phyloP scores from a whole-genome alignment of 768 basidiomycete genomes.

The Rhodotorula sphaerocarpa region DNA sequence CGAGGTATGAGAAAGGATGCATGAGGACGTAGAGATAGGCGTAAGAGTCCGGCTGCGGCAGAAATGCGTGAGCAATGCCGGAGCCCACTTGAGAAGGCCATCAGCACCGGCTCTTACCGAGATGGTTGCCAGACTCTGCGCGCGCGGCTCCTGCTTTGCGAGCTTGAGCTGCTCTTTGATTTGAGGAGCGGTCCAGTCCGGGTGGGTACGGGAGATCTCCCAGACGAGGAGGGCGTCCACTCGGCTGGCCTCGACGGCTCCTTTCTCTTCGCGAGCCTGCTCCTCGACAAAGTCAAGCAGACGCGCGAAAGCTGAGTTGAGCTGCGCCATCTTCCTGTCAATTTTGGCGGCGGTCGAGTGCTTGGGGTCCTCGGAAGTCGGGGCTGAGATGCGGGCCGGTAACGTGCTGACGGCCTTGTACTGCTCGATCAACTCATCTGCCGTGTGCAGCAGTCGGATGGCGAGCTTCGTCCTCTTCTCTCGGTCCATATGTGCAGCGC shows the following conservation, averaged over 20 bases:
- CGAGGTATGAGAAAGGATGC: constrained; percentile 16
- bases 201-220: no score
- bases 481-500: background rate
- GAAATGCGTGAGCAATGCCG: background rate
- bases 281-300: constrained; percentile 25
- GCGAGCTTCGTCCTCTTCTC: background rate
- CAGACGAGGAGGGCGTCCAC: background rate
- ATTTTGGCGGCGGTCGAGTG: no score
- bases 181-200: no score
- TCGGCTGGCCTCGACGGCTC: background rate
- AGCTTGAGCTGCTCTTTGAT: background rate
- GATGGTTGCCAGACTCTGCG: no score
- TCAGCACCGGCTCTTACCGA: no score
- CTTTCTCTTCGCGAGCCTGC: constrained; percentile 7
- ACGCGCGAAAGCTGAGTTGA: background rate
- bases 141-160: background rate
- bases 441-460: background rate
- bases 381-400: background rate
- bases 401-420: constrained; percentile 4
- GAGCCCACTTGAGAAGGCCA: background rate
- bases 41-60: background rate
- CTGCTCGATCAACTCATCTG: background rate
- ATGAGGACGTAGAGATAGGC: background rate
- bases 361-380: background rate
- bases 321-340: background rate